A percentile compares a stretch with the other conserved stretches of the same genome.
phyloP scores from a whole-genome alignment of 306 rosid species.

The Macrotyloma uniflorum region DNA sequence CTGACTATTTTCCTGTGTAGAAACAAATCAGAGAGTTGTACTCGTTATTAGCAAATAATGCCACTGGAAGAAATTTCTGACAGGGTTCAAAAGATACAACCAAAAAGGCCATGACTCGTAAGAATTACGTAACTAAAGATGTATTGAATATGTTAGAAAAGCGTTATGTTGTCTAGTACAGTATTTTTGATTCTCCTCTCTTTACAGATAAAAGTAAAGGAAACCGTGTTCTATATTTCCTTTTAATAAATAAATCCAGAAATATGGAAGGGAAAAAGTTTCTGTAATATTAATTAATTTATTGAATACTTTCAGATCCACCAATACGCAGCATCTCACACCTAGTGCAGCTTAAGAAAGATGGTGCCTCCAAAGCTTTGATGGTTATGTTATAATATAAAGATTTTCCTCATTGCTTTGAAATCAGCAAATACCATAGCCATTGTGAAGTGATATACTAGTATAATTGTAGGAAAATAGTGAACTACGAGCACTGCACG shows the following conservation, averaged over 20 bases:
- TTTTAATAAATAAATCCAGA: background rate
- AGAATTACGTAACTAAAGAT: background rate
- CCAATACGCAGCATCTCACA: conserved; percentile 26
- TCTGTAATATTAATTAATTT: background rate
- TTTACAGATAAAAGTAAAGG: background rate
- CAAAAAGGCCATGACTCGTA: background rate
- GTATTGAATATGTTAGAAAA: background rate
- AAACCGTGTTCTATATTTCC: background rate
- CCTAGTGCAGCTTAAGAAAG: background rate
- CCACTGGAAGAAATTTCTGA: background rate
- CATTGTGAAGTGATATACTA: background rate
- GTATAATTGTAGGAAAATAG: background rate
- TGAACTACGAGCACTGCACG: background rate
- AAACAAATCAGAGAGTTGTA: background rate
- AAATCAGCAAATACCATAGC: background rate
- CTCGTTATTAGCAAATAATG: background rate
- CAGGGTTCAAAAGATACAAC: background rate
- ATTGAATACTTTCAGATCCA: conserved; percentile 51
- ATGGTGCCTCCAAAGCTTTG: background rate
- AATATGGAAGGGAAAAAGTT: background rate
- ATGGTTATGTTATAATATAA: background rate
- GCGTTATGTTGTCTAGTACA: background rate
- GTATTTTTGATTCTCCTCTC: background rate
- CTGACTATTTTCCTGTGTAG: background rate
- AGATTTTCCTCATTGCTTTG: background rate